Evolutionary conservation across 2,329 filamentous ascomycete genomes (phyloP), one percentile per base, ranked within the genome.

Genomic region (Ceratocystis lukuohia): DNA sequence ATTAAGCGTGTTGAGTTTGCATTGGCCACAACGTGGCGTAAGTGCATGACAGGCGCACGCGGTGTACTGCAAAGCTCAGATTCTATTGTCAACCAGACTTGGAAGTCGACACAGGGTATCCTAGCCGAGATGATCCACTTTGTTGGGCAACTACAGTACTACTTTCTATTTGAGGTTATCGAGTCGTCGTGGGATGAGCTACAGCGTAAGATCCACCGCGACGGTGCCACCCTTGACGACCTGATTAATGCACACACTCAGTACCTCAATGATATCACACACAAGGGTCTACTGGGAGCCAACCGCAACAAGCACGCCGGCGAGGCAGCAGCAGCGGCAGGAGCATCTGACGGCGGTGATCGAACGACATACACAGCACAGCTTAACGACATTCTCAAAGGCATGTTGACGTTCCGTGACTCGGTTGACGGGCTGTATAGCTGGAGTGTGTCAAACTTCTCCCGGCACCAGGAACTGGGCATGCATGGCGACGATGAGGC

Each of bases 101-200:
- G 94, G 94, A 96, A 96, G 74, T 85, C 83, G 15, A 95, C 92
- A 3, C 83, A 93, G 67, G 94, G 92, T 67, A 86, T 87, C 20
- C 85, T 97, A 46, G 92, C 93, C 12, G 95, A 99, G 76, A 99
- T 99, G 94, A 90, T 97, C 17, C 95, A 99, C 75, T 97, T 99
- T 73, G 87, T 97, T 72, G 91, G 91, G 69, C 94, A 99, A 76
- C 82, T 99, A 15, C 94, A 99, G 75, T 96, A 97, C 78, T 99
- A 99, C 75, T 96, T 99, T 71, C 81, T 99, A 8, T 99, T 97
- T 73, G 94, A 99, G 75, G 94, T 99, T 71, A 97, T 99, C 71
- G 94, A 99, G 75, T 88, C 89, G 45, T 94, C 90, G 62, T 99
- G 94, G 95, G 89, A 89, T 69, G 88, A 93, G 73, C 82, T 99